Percentiles rank a stretch among this genome's conserved stretches.
Conservation (phyloP, 1,139 yeast genomes). For the Taiozyma sp. region DNA sequence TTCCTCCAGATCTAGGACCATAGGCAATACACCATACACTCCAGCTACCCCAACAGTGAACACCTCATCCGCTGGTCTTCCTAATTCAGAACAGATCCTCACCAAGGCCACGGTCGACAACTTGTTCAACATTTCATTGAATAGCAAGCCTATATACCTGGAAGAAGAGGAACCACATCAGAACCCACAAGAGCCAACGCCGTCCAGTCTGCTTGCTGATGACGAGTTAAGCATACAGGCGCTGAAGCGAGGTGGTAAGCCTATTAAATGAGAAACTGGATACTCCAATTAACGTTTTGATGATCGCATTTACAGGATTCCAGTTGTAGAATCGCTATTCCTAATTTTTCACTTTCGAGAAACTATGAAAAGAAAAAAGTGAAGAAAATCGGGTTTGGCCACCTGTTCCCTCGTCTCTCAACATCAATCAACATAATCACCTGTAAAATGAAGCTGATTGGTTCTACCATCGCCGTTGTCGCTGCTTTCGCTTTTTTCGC, state of each 20-base stretch:
- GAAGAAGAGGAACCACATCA: slow-evolving; percentile 9
- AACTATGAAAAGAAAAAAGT: not conserved
- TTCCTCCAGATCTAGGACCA: slow-evolving; percentile 15
- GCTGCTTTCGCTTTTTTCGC: slow-evolving; percentile 9
- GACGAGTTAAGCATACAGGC: slow-evolving; percentile 13
- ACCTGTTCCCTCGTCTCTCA: not conserved
- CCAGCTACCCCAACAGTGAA: slow-evolving; percentile 2
- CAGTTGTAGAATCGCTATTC: not conserved
- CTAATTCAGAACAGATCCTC: slow-evolving; percentile 5
- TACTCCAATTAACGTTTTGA: not conserved
- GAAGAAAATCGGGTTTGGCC: not conserved
- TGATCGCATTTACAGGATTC: not conserved
- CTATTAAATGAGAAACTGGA: not conserved
- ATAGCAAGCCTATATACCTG: slow-evolving; percentile 14
- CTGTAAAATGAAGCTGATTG: slow-evolving; percentile 10
- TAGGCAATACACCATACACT: slow-evolving; percentile 8
- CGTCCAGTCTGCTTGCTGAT: not conserved
- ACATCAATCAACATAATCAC: not conserved
- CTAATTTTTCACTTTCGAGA: not conserved
- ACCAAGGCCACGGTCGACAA: slow-evolving; percentile 23
- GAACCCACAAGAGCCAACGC: not conserved
- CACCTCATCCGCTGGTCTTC: not conserved
- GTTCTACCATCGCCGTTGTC: slow-evolving; percentile 10
- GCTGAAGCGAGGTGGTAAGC: slow-evolving; percentile 12
- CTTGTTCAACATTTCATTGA: slow-evolving; percentile 22